Percentiles rank a stretch among this genome's conserved stretches.
Evolutionary conservation across 768 basidiomycete genomes (phyloP).

Genomic region (Pleurotus sapidus): DNA sequence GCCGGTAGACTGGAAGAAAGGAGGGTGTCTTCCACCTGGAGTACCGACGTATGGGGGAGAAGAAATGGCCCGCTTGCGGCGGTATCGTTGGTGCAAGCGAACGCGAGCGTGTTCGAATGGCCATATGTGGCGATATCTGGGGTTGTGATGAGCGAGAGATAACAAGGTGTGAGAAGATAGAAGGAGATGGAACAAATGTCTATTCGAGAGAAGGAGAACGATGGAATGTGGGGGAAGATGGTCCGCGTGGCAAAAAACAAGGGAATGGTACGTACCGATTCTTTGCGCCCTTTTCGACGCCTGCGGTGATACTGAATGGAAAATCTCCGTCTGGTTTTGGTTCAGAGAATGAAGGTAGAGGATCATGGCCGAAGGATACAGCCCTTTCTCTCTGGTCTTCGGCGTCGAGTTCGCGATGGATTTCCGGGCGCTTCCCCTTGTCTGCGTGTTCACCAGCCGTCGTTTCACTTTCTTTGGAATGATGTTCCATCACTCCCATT

Average conservation of each 20-base stretch:
- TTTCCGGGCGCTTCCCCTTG: not conserved
- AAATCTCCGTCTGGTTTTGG: conserved; percentile 31
- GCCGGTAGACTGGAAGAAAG: not conserved
- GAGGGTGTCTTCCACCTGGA: not conserved
- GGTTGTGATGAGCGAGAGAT: not conserved
- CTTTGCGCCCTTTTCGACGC: conserved; percentile 91
- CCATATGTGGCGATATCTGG: conserved; percentile 94
- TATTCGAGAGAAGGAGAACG: too few species aligned
- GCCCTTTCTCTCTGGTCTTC: not conserved
- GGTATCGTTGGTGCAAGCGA: conserved; percentile 42
- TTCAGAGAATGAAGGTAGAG: too few species aligned
- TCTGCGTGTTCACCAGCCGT: conserved; percentile 10
- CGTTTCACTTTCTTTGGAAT: conserved; percentile 57
- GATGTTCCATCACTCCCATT: conserved; percentile 90
- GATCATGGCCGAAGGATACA: too few species aligned
- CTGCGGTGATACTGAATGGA: conserved; percentile 94
- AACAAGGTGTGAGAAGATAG: not conserved
- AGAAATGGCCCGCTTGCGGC: conserved; percentile 7
- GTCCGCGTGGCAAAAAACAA: too few species aligned
- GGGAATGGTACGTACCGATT: conserved; percentile 62
- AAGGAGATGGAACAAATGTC: too few species aligned
- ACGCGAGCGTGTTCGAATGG: conserved; percentile 96
- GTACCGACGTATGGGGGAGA: not conserved
- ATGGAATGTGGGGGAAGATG: too few species aligned
- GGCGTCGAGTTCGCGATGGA: not conserved